Conservation (phyloP, 768 basidiomycete genomes). For the Butyriboletus loyo region DNA sequence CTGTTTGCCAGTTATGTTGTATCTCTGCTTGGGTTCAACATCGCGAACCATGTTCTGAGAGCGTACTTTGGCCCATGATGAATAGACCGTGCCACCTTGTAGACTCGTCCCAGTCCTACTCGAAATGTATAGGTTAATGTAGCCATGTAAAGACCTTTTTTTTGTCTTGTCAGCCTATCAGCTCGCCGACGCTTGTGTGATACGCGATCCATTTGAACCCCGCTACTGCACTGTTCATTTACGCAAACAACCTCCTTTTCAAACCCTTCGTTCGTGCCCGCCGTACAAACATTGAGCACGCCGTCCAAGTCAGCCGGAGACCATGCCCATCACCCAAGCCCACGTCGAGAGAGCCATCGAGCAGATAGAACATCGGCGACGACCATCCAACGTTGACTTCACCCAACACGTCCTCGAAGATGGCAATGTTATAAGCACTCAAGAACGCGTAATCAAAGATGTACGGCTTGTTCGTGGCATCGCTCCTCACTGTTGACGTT, state of each 20-base stretch:
- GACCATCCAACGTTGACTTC: slow-evolving; percentile 73
- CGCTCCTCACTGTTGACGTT: slow-evolving; percentile 6
- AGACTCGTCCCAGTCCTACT: not conserved
- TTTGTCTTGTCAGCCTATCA: not conserved
- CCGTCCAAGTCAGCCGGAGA: slow-evolving; percentile 4
- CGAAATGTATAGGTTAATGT: slow-evolving; percentile 4
- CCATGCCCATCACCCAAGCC: slow-evolving; percentile 35
- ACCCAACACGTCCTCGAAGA: slow-evolving; percentile 92
- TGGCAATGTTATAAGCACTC: slow-evolving; percentile 86
- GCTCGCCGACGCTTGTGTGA: not conserved
- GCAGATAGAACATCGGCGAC: slow-evolving; percentile 41
- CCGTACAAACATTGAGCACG: not conserved
- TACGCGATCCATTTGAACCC: slow-evolving; percentile 26
- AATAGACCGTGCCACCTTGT: not conserved
- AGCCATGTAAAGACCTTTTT: slow-evolving; percentile 6
- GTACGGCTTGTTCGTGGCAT: slow-evolving; percentile 41
- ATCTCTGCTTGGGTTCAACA: slow-evolving; percentile 87
- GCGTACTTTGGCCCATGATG: slow-evolving; percentile 67
- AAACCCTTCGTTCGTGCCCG: slow-evolving; percentile 6
- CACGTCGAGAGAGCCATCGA: slow-evolving; percentile 35
- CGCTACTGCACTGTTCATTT: slow-evolving; percentile 18
- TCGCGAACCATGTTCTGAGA: slow-evolving; percentile 75
- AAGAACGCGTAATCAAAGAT: slow-evolving; percentile 95
- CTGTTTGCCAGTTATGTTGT: slow-evolving; percentile 83
- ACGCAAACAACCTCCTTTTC: slow-evolving; percentile 11